Conservation (phyloP, 345 rosid species). For the Eucalyptus tenuipes region DNA sequence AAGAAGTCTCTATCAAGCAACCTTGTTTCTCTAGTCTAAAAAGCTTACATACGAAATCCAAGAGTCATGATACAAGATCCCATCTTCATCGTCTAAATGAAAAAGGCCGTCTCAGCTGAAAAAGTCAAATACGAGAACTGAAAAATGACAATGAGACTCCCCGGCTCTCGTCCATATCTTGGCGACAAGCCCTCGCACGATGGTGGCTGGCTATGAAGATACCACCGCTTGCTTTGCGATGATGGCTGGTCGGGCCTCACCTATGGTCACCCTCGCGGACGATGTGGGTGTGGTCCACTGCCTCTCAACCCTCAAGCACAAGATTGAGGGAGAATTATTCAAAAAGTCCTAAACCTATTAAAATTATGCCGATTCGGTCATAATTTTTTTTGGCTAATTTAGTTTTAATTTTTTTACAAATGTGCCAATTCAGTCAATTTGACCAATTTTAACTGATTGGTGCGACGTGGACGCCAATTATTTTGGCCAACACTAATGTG, state of each 20-base stretch:
- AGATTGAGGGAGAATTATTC: background rate
- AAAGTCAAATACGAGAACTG: background rate
- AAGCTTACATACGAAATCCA: background rate
- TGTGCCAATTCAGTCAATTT: no score
- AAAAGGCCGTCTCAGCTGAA: background rate
- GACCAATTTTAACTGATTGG: accelerated
- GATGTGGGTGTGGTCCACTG: background rate
- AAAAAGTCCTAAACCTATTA: accelerated
- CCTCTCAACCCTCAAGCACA: background rate
- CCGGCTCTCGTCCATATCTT: background rate
- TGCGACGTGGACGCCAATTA: accelerated
- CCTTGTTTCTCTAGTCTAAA: background rate
- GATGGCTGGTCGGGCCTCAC: no score
- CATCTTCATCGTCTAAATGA: background rate
- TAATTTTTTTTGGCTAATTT: no score
- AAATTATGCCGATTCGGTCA: accelerated
- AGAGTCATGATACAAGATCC: background rate
- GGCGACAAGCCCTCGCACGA: no score
- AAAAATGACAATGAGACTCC: background rate
- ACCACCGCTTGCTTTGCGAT: no score
- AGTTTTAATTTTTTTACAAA: no score
- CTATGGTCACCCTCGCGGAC: no score
- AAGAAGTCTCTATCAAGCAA: background rate
- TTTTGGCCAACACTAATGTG: accelerated
- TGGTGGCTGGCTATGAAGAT: background rate